Base-by-base conservation (phyloP, 176 grass and related monocot species). In the Neostapfia colusana region DNA sequence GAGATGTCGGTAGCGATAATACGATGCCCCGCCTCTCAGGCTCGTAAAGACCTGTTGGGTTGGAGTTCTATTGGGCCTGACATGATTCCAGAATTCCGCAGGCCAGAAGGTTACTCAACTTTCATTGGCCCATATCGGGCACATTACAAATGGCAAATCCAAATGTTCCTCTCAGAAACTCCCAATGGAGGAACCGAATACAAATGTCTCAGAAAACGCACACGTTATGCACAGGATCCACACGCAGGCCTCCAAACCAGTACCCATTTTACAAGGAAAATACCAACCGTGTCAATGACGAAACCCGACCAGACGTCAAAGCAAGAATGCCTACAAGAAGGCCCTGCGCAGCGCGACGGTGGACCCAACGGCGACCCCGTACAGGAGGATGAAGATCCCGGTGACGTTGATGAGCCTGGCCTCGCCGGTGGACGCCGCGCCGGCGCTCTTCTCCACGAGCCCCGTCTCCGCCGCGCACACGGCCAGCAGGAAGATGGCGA, bases 381-480 rank as follows among this genome's bases (percentile, higher is more conserved):
- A 95, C 67, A 98, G 67, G 51, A 97, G 73, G 76, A 99, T 88
- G 87, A 95, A 88, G 27, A 95, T 49, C 4, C 95, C 95, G 2
- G 89, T 92, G 77, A 88, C 90, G 55, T 99, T 99, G 81, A 99
- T 85, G 72, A 99, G 66, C 63, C 77, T 88, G 45, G 77, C 41
- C 85, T 98, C 95, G 18, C 76, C 26, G 4, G 50, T 3, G 0
- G 95, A 68, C 3, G 57, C 76, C 5, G 89, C 81, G 31, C 10
- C 28, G 18, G 62, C 65, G 69, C 89, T 89, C 89, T 90, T 92
- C 82, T 99, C 31, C 7, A 99, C 82, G 57, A 95, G 75, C 10
- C 95, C 91, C 5, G 91, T 99, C 85, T 95, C 50, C 4, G 95
- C 91, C 0, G 89, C 85, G 91, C 91, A 99, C 13, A 99, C 55